Evolutionary conservation across 768 basidiomycete genomes (phyloP).

Genomic region (Chlorophyllum brunneum): DNA sequence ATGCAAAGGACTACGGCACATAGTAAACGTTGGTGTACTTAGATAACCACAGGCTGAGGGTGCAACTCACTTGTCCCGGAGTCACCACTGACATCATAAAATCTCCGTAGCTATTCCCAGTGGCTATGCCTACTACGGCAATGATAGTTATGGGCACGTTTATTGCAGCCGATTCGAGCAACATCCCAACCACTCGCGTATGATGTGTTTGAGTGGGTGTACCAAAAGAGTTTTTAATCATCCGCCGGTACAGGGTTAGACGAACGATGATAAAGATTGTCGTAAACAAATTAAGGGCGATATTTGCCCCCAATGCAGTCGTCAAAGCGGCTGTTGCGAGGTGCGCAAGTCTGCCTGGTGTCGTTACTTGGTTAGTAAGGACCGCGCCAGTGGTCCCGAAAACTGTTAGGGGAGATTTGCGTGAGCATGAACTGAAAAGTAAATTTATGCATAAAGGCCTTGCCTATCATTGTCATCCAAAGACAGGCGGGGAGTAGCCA

Average conservation of each 20-base stretch:
- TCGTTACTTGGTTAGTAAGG: background rate
- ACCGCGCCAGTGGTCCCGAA: background rate
- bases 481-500: constrained; percentile 1
- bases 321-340: background rate
- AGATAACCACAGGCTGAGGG: background rate
- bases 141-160: background rate
- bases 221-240: background rate
- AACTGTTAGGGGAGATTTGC: background rate
- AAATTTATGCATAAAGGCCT: background rate
- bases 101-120: background rate
- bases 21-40: background rate
- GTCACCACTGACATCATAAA: constrained; percentile 1
- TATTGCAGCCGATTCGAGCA: constrained; percentile 5
- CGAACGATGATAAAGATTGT: constrained; percentile 2
- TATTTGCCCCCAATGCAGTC: background rate
- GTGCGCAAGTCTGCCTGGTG: background rate
- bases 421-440: background rate
- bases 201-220: background rate
- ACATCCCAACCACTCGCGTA: background rate
- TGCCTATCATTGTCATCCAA: constrained; percentile 1
- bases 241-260: background rate
- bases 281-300: background rate
- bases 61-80: background rate
- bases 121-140: constrained; percentile 1
- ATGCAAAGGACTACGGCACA: background rate